These are phyloP conservation scores for Cladosporium sp. DNA, from an alignment of 2,329 filamentous ascomycete species.

Conservation along the genomic window DNA sequence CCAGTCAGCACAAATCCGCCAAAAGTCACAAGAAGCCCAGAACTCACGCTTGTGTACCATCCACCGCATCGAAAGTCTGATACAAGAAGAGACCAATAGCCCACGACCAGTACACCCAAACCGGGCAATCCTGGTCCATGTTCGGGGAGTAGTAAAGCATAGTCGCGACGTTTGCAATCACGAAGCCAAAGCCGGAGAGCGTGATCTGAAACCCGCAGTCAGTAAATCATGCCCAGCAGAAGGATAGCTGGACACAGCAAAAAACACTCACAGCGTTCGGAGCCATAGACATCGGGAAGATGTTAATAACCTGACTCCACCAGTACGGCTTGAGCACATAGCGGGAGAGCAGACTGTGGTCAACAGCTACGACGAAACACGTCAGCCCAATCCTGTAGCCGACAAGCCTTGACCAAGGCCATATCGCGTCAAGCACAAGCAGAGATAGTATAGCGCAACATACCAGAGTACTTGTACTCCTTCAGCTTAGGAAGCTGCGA, in stretches of 20 bases:
- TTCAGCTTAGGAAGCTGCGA: constrained; percentile 83
- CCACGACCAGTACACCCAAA: constrained; percentile 95
- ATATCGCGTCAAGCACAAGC: no score
- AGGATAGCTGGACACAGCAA: not conserved
- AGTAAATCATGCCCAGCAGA: not conserved
- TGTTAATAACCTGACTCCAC: constrained; percentile 87
- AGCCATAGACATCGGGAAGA: constrained; percentile 95
- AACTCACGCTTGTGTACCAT: constrained; percentile 85
- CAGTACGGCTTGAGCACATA: constrained; percentile 99
- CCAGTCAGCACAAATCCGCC: not conserved
- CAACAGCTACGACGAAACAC: constrained; percentile 61
- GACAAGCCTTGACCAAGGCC: not conserved
- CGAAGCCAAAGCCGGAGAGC: constrained; percentile 83
- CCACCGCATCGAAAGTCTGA: constrained; percentile 97
- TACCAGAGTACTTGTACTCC: constrained; percentile 79
- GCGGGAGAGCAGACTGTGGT: constrained; percentile 84
- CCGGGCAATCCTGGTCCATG: constrained; percentile 87
- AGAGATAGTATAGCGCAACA: not conserved
- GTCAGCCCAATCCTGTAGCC: not conserved
- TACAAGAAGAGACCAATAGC: constrained; percentile 88
- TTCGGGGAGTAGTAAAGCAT: constrained; percentile 95
- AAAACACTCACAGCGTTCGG: constrained; percentile 50
- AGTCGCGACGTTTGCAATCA: constrained; percentile 85
- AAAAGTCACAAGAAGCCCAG: constrained; percentile 1
- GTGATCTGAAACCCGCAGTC: constrained; percentile 63